Base-by-base conservation (phyloP, 495 filamentous ascomycete genomes). In the Clavariopsis aquatica region DNA sequence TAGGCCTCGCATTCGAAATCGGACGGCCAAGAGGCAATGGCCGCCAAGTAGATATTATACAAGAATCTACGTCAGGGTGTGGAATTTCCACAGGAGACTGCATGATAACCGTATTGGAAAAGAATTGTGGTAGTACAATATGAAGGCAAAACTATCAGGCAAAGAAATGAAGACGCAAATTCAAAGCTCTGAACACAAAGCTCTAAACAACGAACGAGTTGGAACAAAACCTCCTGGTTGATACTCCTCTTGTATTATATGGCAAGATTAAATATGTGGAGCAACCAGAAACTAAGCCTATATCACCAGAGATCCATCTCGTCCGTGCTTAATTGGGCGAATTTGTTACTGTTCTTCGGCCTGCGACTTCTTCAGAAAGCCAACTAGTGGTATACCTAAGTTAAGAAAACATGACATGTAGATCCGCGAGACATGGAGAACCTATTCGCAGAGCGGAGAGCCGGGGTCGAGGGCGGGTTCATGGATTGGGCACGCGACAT, bases 101-200 rank as follows among this genome's bases (percentile, higher is more conserved):
- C 60, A 64, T 56, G 52, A 64, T 64, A 34, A 64, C 60, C 51
- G 57, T 57, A 36, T 15, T 49, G 57, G 43, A 46, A 46, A 17
- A 36, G 45, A 31, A 49, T 51, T 28, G 10, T 47, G 23, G 24
- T 19, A 49, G 26, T 20, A 38, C n/a, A 56, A 28, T 24, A 29
- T 28, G 41, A 49, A 22, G 57, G 13, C 26, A 23, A 49, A 62
- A 43, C 19, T 15, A 63, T n/a, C n/a, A n/a, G n/a, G n/a, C n/a
- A 24, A n/a, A 22, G 23, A 28, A 23, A 23, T 24, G 27, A 24
- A 36, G 17, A 57, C 15, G 46, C 1, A 34, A 53, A 41, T 17
- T n/a, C n/a, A 26, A 38, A 28, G 38, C n/a, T n/a, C n/a, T 9
- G 26, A 34, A 29, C 28, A n/a, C 24, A 38, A 36, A 23, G 13